These are phyloP conservation scores for Camellia oleifera DNA, from an alignment of 179 eudicot species.

Conservation along the genomic window DNA sequence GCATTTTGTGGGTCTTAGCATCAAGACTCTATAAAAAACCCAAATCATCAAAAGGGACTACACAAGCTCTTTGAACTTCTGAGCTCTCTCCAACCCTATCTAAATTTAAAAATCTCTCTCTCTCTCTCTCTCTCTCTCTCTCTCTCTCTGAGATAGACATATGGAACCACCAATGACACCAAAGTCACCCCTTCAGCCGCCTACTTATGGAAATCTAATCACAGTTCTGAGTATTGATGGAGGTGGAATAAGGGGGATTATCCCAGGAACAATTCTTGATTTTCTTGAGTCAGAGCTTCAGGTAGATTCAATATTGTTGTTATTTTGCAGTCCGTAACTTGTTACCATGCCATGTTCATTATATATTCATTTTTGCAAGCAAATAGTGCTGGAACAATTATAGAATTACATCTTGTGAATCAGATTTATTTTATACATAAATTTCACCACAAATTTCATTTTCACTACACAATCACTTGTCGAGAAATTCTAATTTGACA, in stretches of 20 bases:
- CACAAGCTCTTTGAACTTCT: neutral
- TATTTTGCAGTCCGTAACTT: too few relatives aligned
- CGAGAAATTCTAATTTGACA: too few relatives aligned
- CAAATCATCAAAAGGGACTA: neutral
- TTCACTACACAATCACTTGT: too few relatives aligned
- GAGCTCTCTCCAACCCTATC: neutral
- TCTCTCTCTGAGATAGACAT: neutral
- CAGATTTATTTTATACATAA: too few relatives aligned
- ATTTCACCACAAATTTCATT: too few relatives aligned
- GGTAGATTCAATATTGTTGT: neutral
- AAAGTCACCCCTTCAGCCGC: slow-evolving; percentile 31
- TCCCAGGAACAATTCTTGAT: slow-evolving; percentile 15
- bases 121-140: neutral
- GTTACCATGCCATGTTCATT: too few relatives aligned
- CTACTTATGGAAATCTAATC: slow-evolving; percentile 25
- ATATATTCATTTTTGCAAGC: too few relatives aligned
- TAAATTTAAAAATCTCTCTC: neutral
- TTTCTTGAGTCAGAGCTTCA: slow-evolving; percentile 19
- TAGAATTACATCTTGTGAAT: too few relatives aligned
- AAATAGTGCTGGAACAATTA: too few relatives aligned
- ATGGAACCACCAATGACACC: slow-evolving; percentile 25
- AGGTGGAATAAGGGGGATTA: slow-evolving; percentile 22
- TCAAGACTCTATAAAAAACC: neutral
- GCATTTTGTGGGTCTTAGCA: neutral
- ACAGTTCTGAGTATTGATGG: slow-evolving; percentile 19